Conservation (phyloP, 345 rosid species). For the Ricinus communis region DNA sequence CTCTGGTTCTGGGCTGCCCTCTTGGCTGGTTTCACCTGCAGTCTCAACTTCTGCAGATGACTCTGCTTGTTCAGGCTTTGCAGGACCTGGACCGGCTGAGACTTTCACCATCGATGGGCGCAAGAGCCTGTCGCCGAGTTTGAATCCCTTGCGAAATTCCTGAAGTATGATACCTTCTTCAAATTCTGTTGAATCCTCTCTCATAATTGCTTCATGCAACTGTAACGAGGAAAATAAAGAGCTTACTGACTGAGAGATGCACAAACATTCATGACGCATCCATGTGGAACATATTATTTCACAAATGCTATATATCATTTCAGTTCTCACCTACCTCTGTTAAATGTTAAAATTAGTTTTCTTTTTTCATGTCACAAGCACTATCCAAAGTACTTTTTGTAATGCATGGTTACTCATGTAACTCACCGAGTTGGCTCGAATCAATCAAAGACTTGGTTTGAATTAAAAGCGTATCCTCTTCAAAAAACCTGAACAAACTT, state of each 20-base stretch:
- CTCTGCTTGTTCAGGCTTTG: conserved; percentile 42
- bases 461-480: conserved; percentile 51
- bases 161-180: conserved; percentile 81
- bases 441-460: conserved; percentile 47
- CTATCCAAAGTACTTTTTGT: background rate
- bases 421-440: conserved; percentile 61
- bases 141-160: conserved; percentile 85
- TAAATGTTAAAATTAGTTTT: background rate
- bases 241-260: background rate
- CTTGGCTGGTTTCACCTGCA: conserved; percentile 25
- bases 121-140: conserved; percentile 77
- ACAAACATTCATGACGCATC: background rate
- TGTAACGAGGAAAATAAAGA: conserved; percentile 25
- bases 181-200: conserved; percentile 71
- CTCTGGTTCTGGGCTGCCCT: conserved; percentile 34
- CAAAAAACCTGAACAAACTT: conserved; percentile 53
- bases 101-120: conserved; percentile 98
- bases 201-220: conserved; percentile 98
- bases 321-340: background rate
- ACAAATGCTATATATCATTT: background rate
- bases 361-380: conserved; percentile 9
- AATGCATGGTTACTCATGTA: background rate
- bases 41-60: conserved; percentile 36
- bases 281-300: background rate
- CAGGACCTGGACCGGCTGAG: conserved; percentile 96